Base-by-base conservation (phyloP, 2,329 filamentous ascomycete genomes). In the Lasiodiplodia sp. region DNA sequence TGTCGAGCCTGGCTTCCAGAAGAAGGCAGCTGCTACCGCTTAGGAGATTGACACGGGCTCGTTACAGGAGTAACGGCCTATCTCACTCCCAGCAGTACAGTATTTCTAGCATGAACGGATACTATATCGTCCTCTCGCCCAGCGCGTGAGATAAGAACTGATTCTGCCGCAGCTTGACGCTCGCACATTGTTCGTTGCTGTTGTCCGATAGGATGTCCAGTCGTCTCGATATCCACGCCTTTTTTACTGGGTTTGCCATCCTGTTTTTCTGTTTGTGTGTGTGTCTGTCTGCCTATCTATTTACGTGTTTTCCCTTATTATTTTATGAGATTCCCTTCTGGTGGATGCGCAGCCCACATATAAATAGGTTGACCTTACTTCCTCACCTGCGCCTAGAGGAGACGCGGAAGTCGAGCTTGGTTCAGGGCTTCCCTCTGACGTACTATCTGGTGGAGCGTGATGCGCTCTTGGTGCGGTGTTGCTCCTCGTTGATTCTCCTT, bases 151-250 rank as follows among this genome's bases (percentile, higher is more conserved):
- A 47, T 10, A 47, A 8, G 40, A 34, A 47, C 16, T 18, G 40
- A 18, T 3, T 47, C 18, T 47, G 16, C 40, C 40, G 8, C 40
- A 6, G 18, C 18, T 47, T n/a, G n/a, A 21, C 8, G 16, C 40
- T 18, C 12, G 10, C 18, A 47, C n/a, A 21, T n/a, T 47, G 18
- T n/a, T 47, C 44, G 18, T 47, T n/a, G 40, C 25, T 28, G 57
- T 40, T 6, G 31, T 63, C 5, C 18, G 21, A 64, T 52, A 52
- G 16, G 28, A n/a, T 52, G 47, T 64, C 60, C 31, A 52, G 60
- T 52, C 28, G 47, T 14, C 44, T 52, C 60, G 31, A 63, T 51
- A n/a, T 64, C n/a, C 52, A 52, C 47, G 52, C 52, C n/a, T 21
- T 25, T 16, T 49, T 25, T 23, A 7, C n/a, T 56, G 34, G n/a